Percentiles rank a stretch among this genome's conserved stretches.
These are phyloP conservation scores for Colletotrichum limetticola DNA, from an alignment of 2,329 filamentous ascomycete genomes.

Conservation along the genomic window DNA sequence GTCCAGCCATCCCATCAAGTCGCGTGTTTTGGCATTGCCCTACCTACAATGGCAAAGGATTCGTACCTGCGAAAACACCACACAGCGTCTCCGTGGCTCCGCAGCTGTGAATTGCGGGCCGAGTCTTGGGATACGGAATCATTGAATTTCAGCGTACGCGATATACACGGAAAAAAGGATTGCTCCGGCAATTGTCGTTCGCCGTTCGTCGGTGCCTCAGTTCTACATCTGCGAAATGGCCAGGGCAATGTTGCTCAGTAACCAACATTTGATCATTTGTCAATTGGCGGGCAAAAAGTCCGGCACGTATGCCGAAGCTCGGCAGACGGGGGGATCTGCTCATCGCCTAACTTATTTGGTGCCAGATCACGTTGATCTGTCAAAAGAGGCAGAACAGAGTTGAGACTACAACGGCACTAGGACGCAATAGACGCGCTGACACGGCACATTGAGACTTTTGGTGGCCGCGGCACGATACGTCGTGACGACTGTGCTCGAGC, in stretches of 20 bases:
- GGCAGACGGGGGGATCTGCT: slow-evolving; percentile 10
- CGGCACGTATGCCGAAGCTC: slow-evolving; percentile 25
- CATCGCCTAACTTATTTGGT: slow-evolving; percentile 15
- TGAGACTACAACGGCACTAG: slow-evolving; percentile 27
- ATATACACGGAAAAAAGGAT: not conserved
- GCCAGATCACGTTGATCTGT: slow-evolving; percentile 21
- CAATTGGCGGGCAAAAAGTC: not conserved
- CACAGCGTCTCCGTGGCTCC: not conserved
- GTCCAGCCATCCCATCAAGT: slow-evolving; percentile 15
- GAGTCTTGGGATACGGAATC: not conserved
- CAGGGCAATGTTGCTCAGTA: not conserved
- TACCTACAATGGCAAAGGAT: not conserved
- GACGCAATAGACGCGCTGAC: slow-evolving; percentile 13
- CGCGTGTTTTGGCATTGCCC: slow-evolving; percentile 2
- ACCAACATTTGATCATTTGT: not conserved
- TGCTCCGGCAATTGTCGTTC: not conserved
- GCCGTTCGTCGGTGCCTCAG: not conserved
- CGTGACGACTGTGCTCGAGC: not conserved
- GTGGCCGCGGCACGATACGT: slow-evolving; percentile 11
- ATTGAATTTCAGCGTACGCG: not conserved
- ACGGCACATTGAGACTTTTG: slow-evolving; percentile 13
- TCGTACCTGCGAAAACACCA: not conserved
- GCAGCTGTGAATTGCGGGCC: not conserved
- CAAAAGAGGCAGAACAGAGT: slow-evolving; percentile 19
- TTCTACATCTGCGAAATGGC: not conserved